Evolutionary conservation across 495 filamentous ascomycete genomes (phyloP), one percentile per base, ranked within the genome.

Genomic region (Hyaloscypha finlandica): DNA sequence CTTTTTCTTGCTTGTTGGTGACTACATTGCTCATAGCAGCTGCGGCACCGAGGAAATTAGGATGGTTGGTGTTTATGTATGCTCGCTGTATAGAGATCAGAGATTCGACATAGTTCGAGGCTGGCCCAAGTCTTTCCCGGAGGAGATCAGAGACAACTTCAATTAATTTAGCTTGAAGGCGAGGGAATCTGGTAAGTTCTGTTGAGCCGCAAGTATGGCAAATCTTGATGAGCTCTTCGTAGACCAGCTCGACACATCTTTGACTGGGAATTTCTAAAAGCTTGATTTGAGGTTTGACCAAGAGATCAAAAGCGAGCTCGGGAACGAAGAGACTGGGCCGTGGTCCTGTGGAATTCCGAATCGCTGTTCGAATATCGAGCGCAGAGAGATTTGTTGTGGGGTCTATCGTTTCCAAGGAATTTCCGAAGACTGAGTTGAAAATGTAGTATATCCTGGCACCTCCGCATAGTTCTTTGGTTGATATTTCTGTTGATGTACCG

Each of bases 41-140:
- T 8, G 95, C 94, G 12, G 95, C 95, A 53, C 95, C 96, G 25
- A 97, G 86, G 81, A 99, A 99, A 73, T 99, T 99, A 37, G 95
- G 95, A 71, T 99, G 95, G 75, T 99, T 99, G 51, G 95, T 99
- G 78, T 99, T 99, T 77, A 99, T 97, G 76, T 99, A 99, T 19
- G 95, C 95, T 66, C 95, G 85, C 78, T 99, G 95, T 37, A 99
- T 99, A 12, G 94, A 89, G 52, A 98, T 99, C 48, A 99, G 84
- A 29, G 93, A 97, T 74, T 97, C 95, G 6, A 99, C 95, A 72
- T 99, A 99, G 31, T 74, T 80, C 6, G 94, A 94, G 60, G 91
- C 87, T 19, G 95, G 95, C 1, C 96, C 94, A 32, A 98, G 80
- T 52, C 93, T 86, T 77, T 99, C 95, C 57, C 95, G 88, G 56